phyloP scores from a whole-genome alignment of 805 yeast species.

The Kregervanrija pseudodelftensis region DNA sequence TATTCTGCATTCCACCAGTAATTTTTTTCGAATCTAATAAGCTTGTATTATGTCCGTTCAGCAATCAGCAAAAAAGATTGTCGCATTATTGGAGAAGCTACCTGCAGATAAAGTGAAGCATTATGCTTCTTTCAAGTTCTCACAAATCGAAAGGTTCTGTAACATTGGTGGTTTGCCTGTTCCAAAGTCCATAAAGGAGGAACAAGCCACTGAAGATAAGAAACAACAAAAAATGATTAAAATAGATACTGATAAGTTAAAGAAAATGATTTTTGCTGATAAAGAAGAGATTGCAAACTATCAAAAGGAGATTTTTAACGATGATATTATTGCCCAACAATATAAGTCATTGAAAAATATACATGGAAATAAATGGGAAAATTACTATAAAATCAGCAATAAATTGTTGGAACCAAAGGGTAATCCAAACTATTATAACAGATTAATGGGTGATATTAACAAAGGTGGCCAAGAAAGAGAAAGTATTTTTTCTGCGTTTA shows the following conservation, averaged over 20 bases:
- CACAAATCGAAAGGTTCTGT: slow-evolving; percentile 53
- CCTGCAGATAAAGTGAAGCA: slow-evolving; percentile 68
- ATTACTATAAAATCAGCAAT: slow-evolving; percentile 57
- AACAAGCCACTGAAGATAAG: slow-evolving; percentile 24
- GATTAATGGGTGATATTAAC: slow-evolving; percentile 61
- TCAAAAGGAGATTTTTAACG: slow-evolving; percentile 44
- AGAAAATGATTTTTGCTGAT: slow-evolving; percentile 30
- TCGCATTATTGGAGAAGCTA: slow-evolving; percentile 49
- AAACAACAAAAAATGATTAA: slow-evolving; percentile 31
- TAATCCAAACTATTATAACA: slow-evolving; percentile 68
- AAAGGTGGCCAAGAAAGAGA: slow-evolving; percentile 61
- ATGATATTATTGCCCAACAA: slow-evolving; percentile 43
- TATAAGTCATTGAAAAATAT: slow-evolving; percentile 50
- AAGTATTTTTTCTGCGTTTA: slow-evolving; percentile 54
- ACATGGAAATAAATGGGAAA: slow-evolving; percentile 53
- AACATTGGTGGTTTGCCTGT: slow-evolving; percentile 41
- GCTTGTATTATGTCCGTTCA: slow-evolving; percentile 3
- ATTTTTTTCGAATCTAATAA: too few relatives aligned
- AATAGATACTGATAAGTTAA: slow-evolving; percentile 29
- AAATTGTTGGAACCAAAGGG: slow-evolving; percentile 76
- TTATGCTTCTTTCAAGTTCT: slow-evolving; percentile 60
- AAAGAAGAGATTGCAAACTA: slow-evolving; percentile 32
- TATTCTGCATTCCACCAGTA: background rate
- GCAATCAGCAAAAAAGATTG: slow-evolving; percentile 42
- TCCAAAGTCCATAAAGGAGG: slow-evolving; percentile 31